Percentiles rank a stretch among this genome's conserved stretches.
Evolutionary conservation across 768 basidiomycete species (phyloP).

Genomic region (Leccinellum luteum): DNA sequence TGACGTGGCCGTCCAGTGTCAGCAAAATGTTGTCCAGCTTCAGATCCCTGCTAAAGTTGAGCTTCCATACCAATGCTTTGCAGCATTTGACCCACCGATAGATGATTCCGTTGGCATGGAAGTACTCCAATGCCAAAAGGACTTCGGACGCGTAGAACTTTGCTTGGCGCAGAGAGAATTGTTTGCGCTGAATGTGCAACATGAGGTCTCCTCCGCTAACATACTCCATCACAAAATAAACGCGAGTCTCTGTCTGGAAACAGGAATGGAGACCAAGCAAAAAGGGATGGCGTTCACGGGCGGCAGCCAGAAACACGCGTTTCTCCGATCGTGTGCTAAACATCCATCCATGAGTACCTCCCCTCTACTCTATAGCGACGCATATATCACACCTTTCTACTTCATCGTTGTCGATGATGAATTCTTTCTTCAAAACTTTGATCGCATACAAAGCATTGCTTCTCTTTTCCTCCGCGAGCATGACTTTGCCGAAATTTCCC

Average conservation of each 20-base stretch:
- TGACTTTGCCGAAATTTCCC: conserved; percentile 99
- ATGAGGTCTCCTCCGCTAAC: conserved; percentile 98
- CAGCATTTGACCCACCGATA: conserved; percentile 67
- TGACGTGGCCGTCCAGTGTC: conserved; percentile 96
- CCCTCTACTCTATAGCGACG: neutral
- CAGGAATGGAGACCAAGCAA: conserved; percentile 95
- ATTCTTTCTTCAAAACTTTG: conserved; percentile 99
- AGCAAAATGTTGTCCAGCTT: conserved; percentile 98
- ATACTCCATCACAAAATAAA: conserved; percentile 99
- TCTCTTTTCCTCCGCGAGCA: conserved; percentile 98
- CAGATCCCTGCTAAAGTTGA: conserved; percentile 64
- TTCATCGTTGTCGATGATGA: conserved; percentile 99
- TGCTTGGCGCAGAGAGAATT: conserved; percentile 97
- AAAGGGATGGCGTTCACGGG: conserved; percentile 96
- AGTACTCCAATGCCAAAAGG: conserved; percentile 92
- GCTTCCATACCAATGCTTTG: neutral
- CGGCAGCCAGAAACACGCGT: conserved; percentile 96
- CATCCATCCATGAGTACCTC: conserved; percentile 1
- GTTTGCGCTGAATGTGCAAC: conserved; percentile 98
- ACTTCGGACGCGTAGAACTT: conserved; percentile 99
- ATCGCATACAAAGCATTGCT: conserved; percentile 90
- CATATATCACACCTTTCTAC: conserved; percentile 79
- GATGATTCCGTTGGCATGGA: conserved; percentile 98
- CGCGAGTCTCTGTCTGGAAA: conserved; percentile 99
- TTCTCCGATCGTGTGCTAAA: conserved; percentile 96